Percentiles rank a stretch among this genome's conserved stretches.
Conservation (phyloP, 768 basidiomycete species). For the Pulveroboletus sp. region DNA sequence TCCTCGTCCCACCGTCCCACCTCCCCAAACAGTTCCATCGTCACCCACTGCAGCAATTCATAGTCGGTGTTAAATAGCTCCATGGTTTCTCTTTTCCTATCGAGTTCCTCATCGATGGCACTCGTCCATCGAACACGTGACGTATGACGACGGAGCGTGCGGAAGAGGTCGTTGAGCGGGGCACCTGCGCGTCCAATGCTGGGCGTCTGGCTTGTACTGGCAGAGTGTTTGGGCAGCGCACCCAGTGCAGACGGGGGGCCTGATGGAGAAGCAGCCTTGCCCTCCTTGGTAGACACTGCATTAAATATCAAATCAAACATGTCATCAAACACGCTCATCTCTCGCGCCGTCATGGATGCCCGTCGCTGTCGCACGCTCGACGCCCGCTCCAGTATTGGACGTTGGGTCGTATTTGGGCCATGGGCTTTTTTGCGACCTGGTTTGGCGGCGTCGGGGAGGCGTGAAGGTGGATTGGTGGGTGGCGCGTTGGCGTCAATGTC, state of each 20-base stretch:
- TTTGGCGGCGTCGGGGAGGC: slow-evolving; percentile 1
- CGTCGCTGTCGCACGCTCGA: slow-evolving; percentile 30
- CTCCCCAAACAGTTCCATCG: slow-evolving; percentile 64
- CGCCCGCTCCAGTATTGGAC: slow-evolving; percentile 8
- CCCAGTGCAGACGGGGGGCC: slow-evolving; percentile 1
- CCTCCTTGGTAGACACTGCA: slow-evolving; percentile 37
- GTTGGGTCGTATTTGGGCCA: neutral
- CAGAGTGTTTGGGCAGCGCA: no score
- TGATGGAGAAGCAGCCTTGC: neutral
- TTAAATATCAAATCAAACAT: slow-evolving; percentile 75
- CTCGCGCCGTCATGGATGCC: slow-evolving; percentile 67
- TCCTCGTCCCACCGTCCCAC: slow-evolving; percentile 49
- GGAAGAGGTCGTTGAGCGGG: slow-evolving; percentile 49
- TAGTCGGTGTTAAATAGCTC: slow-evolving; percentile 65
- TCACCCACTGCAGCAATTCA: slow-evolving; percentile 73
- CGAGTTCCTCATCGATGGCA: slow-evolving; percentile 53
- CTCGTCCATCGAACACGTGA: slow-evolving; percentile 50
- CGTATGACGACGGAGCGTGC: slow-evolving; percentile 51
- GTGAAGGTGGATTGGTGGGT: slow-evolving; percentile 12
- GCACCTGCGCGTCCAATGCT: slow-evolving; percentile 14
- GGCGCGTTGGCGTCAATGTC: slow-evolving; percentile 37
- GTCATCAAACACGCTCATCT: slow-evolving; percentile 63
- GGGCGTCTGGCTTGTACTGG: slow-evolving; percentile 9
- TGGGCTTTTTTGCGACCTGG: neutral
- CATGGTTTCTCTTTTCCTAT: slow-evolving; percentile 72